Conservation (phyloP, 495 filamentous ascomycete species). For the Podospora pseudopauciseta region DNA sequence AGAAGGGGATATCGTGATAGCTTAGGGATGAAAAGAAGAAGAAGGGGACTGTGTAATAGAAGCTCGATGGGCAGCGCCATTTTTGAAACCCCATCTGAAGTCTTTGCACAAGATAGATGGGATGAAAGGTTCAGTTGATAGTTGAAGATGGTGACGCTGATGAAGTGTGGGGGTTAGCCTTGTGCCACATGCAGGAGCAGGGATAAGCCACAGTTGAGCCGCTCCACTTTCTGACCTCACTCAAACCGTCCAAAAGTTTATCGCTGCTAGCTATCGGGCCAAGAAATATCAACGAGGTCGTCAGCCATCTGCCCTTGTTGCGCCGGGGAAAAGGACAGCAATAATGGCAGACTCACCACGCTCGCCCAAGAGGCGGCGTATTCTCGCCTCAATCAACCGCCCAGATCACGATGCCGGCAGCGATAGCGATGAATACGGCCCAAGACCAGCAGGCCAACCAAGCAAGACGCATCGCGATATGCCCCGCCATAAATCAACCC, state of each 20-base stretch:
- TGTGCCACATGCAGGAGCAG: not conserved
- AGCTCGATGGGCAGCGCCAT: not conserved
- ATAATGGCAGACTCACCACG: constrained; percentile 30
- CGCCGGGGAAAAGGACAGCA: not conserved
- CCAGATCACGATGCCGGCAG: constrained; percentile 10
- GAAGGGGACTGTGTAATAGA: not conserved
- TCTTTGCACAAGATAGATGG: not conserved
- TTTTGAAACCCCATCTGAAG: not conserved
- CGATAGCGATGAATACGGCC: not conserved
- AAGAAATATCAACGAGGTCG: not conserved
- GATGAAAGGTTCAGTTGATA: not conserved
- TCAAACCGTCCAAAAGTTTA: not conserved
- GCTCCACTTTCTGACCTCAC: not conserved
- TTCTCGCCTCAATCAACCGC: constrained; percentile 45
- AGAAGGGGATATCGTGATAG: not conserved
- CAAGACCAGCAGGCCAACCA: not conserved
- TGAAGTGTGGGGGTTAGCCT: not conserved
- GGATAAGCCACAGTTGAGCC: not conserved
- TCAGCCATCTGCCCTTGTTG: not conserved
- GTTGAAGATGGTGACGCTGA: not conserved
- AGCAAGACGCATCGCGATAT: constrained; percentile 2
- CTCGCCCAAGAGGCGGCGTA: constrained; percentile 46
- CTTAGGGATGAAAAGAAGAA: not conserved
- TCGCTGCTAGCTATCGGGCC: not conserved
- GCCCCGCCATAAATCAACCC: constrained; percentile 14